A percentile compares a stretch with the other conserved stretches of the same genome.
phyloP scores from a whole-genome alignment of 2,329 filamentous ascomycete genomes.

The Aspergillus piperis region DNA sequence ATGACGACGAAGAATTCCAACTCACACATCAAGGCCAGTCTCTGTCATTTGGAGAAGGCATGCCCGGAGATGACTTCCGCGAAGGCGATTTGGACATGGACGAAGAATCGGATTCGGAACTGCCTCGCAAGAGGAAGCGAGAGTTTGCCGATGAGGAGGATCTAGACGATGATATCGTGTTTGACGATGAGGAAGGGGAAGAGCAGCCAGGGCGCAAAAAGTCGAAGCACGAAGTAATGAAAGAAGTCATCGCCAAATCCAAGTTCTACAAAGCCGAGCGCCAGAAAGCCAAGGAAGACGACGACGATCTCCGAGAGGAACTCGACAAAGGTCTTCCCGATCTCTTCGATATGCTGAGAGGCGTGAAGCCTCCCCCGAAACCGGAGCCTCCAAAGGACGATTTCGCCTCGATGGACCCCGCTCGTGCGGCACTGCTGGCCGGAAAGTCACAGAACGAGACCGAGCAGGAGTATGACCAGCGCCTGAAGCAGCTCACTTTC shows the following conservation, averaged over 20 bases:
- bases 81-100: conserved; percentile 69
- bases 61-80: conserved; percentile 71
- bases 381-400: conserved; percentile 49
- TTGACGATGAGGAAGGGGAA: conserved; percentile 53
- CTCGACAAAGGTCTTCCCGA: conserved; percentile 81
- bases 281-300: conserved; percentile 87
- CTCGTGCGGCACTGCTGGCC: conserved; percentile 61
- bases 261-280: conserved; percentile 94
- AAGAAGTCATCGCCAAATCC: conserved; percentile 95
- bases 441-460: conserved; percentile 66
- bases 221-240: conserved; percentile 94
- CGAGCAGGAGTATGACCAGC: conserved; percentile 84
- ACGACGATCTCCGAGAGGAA: conserved; percentile 81
- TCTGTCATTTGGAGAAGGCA: conserved; percentile 62
- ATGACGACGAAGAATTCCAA: conserved; percentile 67
- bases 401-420: conserved; percentile 60
- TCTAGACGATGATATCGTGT: conserved; percentile 7
- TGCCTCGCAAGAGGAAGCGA: conserved; percentile 52
- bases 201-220: conserved; percentile 81
- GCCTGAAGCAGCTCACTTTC: conserved; percentile 77
- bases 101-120: conserved; percentile 61
- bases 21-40: conserved; percentile 84
- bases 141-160: conserved; percentile 41
- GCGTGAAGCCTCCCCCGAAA: conserved; percentile 57
- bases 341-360: conserved; percentile 70